A percentile compares a stretch with the other conserved stretches of the same genome.
phyloP scores from a whole-genome alignment of 176 grass and related monocot species.

The Cocos nucifera region DNA sequence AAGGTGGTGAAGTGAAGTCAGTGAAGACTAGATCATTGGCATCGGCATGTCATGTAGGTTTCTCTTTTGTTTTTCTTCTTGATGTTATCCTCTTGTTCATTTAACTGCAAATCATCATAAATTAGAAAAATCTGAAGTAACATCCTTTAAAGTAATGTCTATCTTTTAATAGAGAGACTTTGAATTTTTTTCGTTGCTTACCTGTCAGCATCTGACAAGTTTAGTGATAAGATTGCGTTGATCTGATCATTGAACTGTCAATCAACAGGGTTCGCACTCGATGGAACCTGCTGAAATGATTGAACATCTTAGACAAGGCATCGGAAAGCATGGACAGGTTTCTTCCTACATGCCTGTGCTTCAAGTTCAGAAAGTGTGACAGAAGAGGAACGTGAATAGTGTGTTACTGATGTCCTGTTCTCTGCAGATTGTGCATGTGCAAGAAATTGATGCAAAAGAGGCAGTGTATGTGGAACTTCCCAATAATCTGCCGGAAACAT shows the following conservation, averaged over 20 bases:
- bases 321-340: constrained; percentile 78
- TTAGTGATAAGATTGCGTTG: neutral
- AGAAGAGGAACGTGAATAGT: constrained; percentile 1
- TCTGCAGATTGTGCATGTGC: constrained; percentile 72
- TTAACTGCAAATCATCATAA: too few species aligned
- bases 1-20: constrained; percentile 15
- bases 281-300: constrained; percentile 72
- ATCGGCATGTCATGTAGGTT: constrained; percentile 46
- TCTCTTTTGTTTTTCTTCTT: constrained; percentile 2
- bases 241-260: constrained; percentile 9
- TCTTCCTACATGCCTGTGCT: constrained; percentile 13
- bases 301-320: constrained; percentile 72
- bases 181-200: too few species aligned
- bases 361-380: constrained; percentile 7
- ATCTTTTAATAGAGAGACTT: too few species aligned
- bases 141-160: too few species aligned
- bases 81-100: neutral
- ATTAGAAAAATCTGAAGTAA: too few species aligned
- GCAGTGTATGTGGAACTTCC: constrained; percentile 55
- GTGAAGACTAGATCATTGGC: constrained; percentile 28
- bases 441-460: constrained; percentile 53
- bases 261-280: constrained; percentile 37
- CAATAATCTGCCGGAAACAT: constrained; percentile 37
- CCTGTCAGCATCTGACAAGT: neutral
- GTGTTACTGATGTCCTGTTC: constrained; percentile 2